Percentiles rank a stretch among this genome's conserved stretches.
phyloP scores from a whole-genome alignment of 116 monocot species.

The Thalassia testudinum region DNA sequence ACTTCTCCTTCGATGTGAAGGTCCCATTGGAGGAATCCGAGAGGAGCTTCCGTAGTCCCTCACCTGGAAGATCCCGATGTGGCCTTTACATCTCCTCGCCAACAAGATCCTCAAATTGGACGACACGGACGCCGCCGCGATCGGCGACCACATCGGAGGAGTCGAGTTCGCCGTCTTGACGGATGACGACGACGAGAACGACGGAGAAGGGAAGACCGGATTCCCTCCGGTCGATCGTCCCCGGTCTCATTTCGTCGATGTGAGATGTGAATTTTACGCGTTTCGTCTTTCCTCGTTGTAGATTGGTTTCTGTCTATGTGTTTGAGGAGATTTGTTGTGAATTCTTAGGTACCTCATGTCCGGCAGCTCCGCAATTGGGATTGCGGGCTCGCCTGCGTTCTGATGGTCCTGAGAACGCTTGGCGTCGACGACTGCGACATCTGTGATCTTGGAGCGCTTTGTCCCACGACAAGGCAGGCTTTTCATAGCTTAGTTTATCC shows the following conservation, averaged over 20 bases:
- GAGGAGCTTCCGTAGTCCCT: too few relatives aligned
- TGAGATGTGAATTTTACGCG: background rate
- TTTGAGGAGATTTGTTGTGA: background rate
- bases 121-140: background rate
- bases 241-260: slow-evolving; percentile 11
- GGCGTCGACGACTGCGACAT: slow-evolving; percentile 35
- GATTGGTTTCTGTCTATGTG: background rate
- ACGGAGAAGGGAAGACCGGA: background rate
- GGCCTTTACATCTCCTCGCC: too few relatives aligned
- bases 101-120: too few relatives aligned
- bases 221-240: background rate
- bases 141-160: background rate
- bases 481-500: background rate
- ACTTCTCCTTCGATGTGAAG: too few relatives aligned
- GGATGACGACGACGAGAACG: background rate
- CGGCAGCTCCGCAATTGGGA: slow-evolving; percentile 77
- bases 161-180: background rate
- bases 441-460: slow-evolving; percentile 50
- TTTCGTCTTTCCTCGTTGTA: background rate
- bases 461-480: slow-evolving; percentile 49
- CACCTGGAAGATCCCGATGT: too few relatives aligned
- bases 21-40: too few relatives aligned
- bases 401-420: slow-evolving; percentile 72
- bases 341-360: slow-evolving; percentile 63
- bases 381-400: slow-evolving; percentile 84